These are phyloP conservation scores for Fusarium drepaniforme DNA, from an alignment of 2,329 filamentous ascomycete species.

Conservation along the genomic window DNA sequence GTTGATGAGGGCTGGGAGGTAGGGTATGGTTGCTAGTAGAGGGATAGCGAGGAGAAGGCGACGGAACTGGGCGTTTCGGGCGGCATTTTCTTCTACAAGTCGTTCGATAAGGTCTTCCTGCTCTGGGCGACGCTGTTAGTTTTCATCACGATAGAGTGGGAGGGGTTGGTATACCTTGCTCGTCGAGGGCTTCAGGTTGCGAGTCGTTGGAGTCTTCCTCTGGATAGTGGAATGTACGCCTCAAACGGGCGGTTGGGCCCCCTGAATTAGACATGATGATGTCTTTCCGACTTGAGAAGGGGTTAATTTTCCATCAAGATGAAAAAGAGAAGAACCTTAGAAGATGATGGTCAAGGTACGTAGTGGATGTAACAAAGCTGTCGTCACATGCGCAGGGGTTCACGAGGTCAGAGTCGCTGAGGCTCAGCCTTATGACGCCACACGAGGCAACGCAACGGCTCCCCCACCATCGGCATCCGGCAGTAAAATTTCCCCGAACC, in stretches of 20 bases:
- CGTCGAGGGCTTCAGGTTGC: constrained; percentile 75
- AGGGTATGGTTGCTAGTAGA: constrained; percentile 65
- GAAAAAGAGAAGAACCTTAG: background rate
- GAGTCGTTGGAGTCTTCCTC: constrained; percentile 64
- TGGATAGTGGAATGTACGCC: constrained; percentile 84
- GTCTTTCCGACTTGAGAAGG: background rate
- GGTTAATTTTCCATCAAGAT: background rate
- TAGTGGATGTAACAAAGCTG: constrained; percentile 16
- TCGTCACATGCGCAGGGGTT: constrained; percentile 37
- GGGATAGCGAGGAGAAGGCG: constrained; percentile 72
- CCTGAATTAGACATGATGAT: constrained; percentile 40
- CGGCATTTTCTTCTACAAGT: constrained; percentile 67
- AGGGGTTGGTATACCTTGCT: constrained; percentile 69
- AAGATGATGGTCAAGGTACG: background rate
- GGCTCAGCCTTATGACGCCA: constrained; percentile 47
- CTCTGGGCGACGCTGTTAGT: constrained; percentile 55
- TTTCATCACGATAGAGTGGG: background rate
- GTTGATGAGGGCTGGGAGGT: constrained; percentile 55
- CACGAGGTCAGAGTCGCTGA: constrained; percentile 19
- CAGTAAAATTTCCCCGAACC: constrained; percentile 45
- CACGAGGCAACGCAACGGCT: constrained; percentile 18
- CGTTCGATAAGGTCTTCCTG: constrained; percentile 73
- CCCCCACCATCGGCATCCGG: constrained; percentile 31
- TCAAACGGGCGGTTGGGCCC: constrained; percentile 68
- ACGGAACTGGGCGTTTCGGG: constrained; percentile 69